Percentiles rank a stretch among this genome's conserved stretches.
Evolutionary conservation across 768 basidiomycete species (phyloP).

Genomic region (Kwoniella sp.): DNA sequence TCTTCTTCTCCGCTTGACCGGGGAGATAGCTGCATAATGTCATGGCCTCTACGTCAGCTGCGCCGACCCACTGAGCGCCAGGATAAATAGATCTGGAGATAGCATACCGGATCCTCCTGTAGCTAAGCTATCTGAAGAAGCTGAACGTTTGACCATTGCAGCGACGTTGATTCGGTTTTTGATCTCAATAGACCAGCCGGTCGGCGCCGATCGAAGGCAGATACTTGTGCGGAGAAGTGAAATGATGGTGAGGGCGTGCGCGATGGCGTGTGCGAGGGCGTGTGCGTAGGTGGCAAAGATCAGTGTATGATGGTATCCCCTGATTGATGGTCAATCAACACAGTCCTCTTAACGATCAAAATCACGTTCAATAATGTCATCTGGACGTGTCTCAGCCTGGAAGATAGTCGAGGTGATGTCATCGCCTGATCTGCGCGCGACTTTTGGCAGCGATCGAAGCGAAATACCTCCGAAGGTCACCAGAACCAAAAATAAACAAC

Average conservation of each 20-base stretch:
- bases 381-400: neutral
- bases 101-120: neutral
- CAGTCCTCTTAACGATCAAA: too few relatives aligned
- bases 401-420: neutral
- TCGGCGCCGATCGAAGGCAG: neutral
- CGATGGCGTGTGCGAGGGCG: neutral
- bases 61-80: too few relatives aligned
- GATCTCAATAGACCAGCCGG: constrained; percentile 3
- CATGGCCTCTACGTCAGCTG: too few relatives aligned
- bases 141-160: constrained; percentile 12
- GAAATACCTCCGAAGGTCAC: neutral
- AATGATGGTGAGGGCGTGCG: constrained; percentile 4
- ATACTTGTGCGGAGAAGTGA: neutral
- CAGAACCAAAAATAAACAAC: too few relatives aligned
- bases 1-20: constrained; percentile 5
- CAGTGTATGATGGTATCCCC: too few relatives aligned
- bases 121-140: neutral
- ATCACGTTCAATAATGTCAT: too few relatives aligned
- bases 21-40: neutral
- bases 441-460: neutral
- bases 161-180: neutral
- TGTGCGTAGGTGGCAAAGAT: neutral
- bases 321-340: too few relatives aligned
- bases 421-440: neutral
- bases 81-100: neutral